These are phyloP conservation scores for Soucietia sequanensis DNA, from an alignment of 805 yeast species.

Conservation along the genomic window DNA sequence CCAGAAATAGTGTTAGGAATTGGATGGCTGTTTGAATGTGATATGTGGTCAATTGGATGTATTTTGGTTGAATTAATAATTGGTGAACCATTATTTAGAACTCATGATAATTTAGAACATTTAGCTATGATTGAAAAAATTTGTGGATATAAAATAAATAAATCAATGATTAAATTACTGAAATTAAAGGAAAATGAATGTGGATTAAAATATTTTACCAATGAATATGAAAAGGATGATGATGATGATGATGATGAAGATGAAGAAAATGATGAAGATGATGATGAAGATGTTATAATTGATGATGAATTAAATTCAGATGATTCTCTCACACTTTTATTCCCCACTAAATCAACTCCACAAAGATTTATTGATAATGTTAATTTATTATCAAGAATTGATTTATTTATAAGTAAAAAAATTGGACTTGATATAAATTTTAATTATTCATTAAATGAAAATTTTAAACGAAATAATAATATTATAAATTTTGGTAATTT, in stretches of 20 bases:
- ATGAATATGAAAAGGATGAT: constrained; percentile 12
- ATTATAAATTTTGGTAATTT: constrained; percentile 58
- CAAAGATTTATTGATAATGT: constrained; percentile 39
- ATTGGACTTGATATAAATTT: constrained; percentile 40
- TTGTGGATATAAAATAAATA: constrained; percentile 53
- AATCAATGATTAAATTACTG: constrained; percentile 32
- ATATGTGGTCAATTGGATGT: constrained; percentile 96
- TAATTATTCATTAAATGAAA: constrained; percentile 37
- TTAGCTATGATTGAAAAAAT: constrained; percentile 91
- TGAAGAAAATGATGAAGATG: constrained; percentile 3
- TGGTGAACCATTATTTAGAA: constrained; percentile 92
- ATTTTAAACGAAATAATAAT: constrained; percentile 36
- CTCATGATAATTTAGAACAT: constrained; percentile 93
- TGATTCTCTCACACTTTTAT: constrained; percentile 28
- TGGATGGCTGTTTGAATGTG: constrained; percentile 98
- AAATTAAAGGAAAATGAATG: constrained; percentile 39
- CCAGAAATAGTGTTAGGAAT: constrained; percentile 92
- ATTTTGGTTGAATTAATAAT: constrained; percentile 86
- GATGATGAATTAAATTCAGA: constrained; percentile 28
- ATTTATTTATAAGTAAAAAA: constrained; percentile 41
- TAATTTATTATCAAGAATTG: constrained; percentile 40
- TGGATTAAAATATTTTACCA: constrained; percentile 38
- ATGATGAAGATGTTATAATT: constrained; percentile 28
- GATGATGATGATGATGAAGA: constrained; percentile 5
- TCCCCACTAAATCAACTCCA: constrained; percentile 40